Evolutionary conservation across 208 protist species (phyloP).

Genomic region (Leishmania tarentolae): DNA sequence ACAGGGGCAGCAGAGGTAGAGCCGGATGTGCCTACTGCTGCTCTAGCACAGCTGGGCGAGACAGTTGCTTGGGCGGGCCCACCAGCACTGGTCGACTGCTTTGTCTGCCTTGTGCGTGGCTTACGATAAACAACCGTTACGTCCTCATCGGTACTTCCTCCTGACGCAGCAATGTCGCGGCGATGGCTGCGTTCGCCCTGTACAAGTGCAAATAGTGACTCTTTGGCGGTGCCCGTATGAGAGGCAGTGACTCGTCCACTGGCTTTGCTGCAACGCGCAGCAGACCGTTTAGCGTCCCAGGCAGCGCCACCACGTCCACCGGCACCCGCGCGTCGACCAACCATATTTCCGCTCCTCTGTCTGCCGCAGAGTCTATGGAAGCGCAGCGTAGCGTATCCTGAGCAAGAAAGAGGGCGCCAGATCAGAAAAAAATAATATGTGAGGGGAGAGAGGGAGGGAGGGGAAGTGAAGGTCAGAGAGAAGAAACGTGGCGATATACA

Average conservation of each 20-base stretch:
- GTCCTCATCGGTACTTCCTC: conserved; percentile 25
- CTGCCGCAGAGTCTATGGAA: not conserved
- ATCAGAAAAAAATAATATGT: too few relatives aligned
- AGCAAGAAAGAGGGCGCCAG: not conserved
- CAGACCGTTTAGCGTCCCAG: conserved; percentile 3
- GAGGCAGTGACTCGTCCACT: not conserved
- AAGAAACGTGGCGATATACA: too few relatives aligned
- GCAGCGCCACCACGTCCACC: conserved; percentile 4
- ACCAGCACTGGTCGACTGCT: not conserved
- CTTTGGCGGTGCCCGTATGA: not conserved
- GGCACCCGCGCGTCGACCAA: not conserved
- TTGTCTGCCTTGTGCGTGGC: conserved; percentile 10
- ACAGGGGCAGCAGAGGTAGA: not conserved
- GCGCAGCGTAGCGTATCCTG: not conserved
- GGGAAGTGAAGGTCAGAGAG: not conserved
- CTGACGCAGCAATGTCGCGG: not conserved
- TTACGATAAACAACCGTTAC: conserved; percentile 41
- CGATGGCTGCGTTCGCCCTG: conserved; percentile 6
- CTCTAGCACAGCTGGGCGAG: not conserved
- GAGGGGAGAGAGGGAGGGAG: not conserved
- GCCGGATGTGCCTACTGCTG: not conserved
- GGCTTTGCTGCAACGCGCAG: conserved; percentile 2
- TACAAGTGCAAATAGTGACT: conserved; percentile 9
- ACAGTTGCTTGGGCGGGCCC: not conserved
- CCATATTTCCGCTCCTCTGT: not conserved